Evolutionary conservation across 2,329 filamentous ascomycete species (phyloP), one percentile per base, ranked within the genome.

Genomic region (Alternaria dauci): DNA sequence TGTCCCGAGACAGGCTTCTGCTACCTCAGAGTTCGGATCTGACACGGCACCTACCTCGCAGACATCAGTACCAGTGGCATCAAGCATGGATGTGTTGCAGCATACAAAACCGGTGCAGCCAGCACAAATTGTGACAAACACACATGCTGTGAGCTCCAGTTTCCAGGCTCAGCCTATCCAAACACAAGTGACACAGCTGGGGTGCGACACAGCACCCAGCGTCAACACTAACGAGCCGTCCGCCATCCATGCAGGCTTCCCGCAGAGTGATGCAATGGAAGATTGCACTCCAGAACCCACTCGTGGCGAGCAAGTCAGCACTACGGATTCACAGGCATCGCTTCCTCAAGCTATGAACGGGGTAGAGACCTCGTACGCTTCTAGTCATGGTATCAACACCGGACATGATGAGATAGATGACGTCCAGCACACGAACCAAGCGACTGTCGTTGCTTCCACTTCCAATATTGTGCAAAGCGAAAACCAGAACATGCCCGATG

Each of bases 261-360:
- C 30, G 30, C 46, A 48, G 32, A 48, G 28, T 14, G 46, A 48
- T 34, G 46, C 30, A n/a, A 48, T 48, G 46, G 30, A 48, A n/a
- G 30, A 16, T 23, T 48, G 18, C 23, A 48, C 25, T 16, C 12
- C 46, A 36, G 46, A 25, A 23, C 12, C 2, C 23, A 8, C 12
- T 48, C 12, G 8, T 48, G 23, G 28, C 18, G 30, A 16, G 30
- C 46, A 20, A 23, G 46, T 48, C 30, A 18, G 8, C 46, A 34
- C 30, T 12, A 14, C 30, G n/a, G 32, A 34, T 12, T 25, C 3
- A 23, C 18, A 16, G 14, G 1, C 12, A 36, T 7, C 14, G 8
- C 14, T 23, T 4, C 14, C 12, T 12, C 30, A 48, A 12, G 32
- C 14, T 34, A 48, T 48, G 46, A 30, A 48, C 18, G 46, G 46